These are phyloP conservation scores for Cicer arietinum DNA, from an alignment of 306 rosid species.

Conservation along the genomic window DNA sequence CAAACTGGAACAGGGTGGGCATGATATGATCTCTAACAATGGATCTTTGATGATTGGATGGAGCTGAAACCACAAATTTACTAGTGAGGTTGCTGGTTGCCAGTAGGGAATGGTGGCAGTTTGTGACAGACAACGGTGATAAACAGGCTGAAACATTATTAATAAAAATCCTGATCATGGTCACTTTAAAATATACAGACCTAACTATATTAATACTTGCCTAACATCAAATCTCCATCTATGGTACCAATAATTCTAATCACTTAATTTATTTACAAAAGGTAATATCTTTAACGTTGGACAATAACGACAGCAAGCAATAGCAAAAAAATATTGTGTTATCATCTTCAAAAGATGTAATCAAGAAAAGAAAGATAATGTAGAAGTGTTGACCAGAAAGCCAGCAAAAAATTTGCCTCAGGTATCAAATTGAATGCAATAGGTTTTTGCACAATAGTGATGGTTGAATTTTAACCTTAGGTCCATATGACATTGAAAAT, in stretches of 20 bases:
- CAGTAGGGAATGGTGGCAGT: neutral
- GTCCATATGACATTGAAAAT: conserved; percentile 5
- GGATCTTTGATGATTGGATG: neutral
- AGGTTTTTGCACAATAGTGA: neutral
- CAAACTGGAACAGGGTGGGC: neutral
- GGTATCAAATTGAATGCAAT: neutral
- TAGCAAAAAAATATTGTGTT: neutral
- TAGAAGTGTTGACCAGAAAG: neutral
- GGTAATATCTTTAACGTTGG: neutral
- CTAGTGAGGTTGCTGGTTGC: neutral
- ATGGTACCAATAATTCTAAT: neutral
- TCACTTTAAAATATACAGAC: too few relatives aligned
- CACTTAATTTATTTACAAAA: neutral
- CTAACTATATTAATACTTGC: too few relatives aligned
- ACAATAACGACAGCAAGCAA: neutral
- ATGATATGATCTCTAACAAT: neutral
- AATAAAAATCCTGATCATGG: too few relatives aligned
- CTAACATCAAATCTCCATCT: neutral
- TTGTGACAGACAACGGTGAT: neutral
- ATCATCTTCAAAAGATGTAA: neutral
- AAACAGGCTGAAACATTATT: neutral
- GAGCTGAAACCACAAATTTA: neutral
- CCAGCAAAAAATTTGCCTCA: neutral
- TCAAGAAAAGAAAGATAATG: neutral
- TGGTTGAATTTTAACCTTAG: neutral